Conservation (phyloP, 441 rosid genomes). For the Jatropha multifida region DNA sequence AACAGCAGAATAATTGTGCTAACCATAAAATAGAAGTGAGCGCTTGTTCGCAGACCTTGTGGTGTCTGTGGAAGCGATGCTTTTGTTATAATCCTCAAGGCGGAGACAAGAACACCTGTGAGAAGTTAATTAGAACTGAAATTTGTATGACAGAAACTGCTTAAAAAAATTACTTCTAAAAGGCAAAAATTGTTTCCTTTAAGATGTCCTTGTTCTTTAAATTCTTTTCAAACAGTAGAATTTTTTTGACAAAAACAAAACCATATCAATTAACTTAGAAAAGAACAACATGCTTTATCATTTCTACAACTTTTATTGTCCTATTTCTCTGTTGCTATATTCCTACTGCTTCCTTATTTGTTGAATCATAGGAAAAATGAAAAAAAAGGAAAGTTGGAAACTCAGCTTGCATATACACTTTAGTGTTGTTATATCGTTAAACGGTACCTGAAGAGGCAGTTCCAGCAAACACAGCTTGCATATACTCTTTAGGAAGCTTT, state of each 20-base stretch:
- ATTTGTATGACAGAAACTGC: background rate
- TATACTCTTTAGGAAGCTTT: conserved; percentile 76
- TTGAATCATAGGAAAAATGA: background rate
- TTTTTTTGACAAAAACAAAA: background rate
- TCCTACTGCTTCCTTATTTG: background rate
- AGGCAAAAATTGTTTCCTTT: background rate
- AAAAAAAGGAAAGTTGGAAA: background rate
- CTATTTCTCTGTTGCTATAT: background rate
- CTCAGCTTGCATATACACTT: too few relatives aligned
- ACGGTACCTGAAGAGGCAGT: conserved; percentile 85
- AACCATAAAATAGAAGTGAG: conserved; percentile 75
- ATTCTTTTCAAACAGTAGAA: background rate
- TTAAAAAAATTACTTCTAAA: background rate
- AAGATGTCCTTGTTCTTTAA: conserved; percentile 8
- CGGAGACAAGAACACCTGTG: conserved; percentile 68
- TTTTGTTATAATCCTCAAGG: conserved; percentile 77
- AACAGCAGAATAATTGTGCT: conserved; percentile 52
- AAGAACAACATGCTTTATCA: background rate
- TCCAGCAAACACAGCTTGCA: conserved; percentile 96
- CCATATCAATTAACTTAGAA: background rate
- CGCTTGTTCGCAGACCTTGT: conserved; percentile 66
- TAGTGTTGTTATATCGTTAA: background rate
- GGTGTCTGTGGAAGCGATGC: conserved; percentile 73
- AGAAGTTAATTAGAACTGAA: background rate
- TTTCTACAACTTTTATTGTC: background rate